Conservation (phyloP, 768 basidiomycete species). For the Coprinellus micaceus region DNA sequence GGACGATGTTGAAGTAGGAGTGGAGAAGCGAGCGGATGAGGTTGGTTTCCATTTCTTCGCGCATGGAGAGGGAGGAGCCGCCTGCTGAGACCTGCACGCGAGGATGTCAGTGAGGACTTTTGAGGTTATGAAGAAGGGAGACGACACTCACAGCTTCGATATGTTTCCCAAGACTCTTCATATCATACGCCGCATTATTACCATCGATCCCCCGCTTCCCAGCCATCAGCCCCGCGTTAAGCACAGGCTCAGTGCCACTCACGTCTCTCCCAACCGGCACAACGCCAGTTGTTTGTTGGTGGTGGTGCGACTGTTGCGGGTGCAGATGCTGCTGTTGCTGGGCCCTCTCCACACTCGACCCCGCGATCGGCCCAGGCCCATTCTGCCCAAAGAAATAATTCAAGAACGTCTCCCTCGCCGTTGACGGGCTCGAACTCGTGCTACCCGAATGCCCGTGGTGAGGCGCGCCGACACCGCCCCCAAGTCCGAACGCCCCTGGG, state of each 20-base stretch:
- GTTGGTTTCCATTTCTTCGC: slow-evolving; percentile 96
- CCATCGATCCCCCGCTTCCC: slow-evolving; percentile 66
- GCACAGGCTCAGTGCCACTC: slow-evolving; percentile 46
- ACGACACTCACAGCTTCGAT: slow-evolving; percentile 83
- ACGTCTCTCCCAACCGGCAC: slow-evolving; percentile 62
- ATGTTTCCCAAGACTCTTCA: slow-evolving; percentile 97
- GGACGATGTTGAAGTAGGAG: slow-evolving; percentile 93
- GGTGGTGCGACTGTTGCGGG: slow-evolving; percentile 18
- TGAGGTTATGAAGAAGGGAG: slow-evolving; percentile 4
- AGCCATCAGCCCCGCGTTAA: slow-evolving; percentile 62
- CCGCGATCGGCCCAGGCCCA: slow-evolving; percentile 69
- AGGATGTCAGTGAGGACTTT: slow-evolving; percentile 4
- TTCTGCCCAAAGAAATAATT: slow-evolving; percentile 98
- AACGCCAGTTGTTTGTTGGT: slow-evolving; percentile 20
- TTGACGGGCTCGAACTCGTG: slow-evolving; percentile 37
- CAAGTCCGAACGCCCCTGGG: slow-evolving; percentile 16
- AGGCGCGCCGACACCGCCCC: not conserved
- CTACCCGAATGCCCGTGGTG: slow-evolving; percentile 19
- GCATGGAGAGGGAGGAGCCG: slow-evolving; percentile 60
- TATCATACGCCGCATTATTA: slow-evolving; percentile 87
- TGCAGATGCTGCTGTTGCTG: slow-evolving; percentile 19
- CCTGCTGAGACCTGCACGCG: slow-evolving; percentile 52
- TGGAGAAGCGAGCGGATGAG: slow-evolving; percentile 93
- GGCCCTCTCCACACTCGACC: slow-evolving; percentile 45
- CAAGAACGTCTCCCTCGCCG: slow-evolving; percentile 87